phyloP scores from a whole-genome alignment of 2,329 filamentous ascomycete species.

The Cercospora brassicicola region DNA sequence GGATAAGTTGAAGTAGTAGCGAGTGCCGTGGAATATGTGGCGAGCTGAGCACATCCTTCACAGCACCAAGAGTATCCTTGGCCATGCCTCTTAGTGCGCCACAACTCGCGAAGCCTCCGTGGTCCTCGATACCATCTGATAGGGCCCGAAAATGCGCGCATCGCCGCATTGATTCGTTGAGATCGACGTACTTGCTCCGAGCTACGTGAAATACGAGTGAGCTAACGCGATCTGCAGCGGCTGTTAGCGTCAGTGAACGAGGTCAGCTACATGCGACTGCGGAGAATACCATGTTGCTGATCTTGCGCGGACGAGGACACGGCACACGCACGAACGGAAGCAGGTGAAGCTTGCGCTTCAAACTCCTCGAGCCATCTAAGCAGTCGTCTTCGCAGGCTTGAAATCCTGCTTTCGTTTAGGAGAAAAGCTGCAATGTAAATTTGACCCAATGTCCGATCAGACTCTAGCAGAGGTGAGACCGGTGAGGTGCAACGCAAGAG shows the following conservation, averaged over 20 bases:
- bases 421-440: neutral
- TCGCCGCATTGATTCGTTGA: neutral
- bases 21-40: conserved; percentile 2
- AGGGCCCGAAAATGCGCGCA: conserved; percentile 2
- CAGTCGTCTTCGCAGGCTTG: neutral
- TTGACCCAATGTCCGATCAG: neutral
- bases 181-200: neutral
- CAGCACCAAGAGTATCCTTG: neutral
- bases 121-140: neutral
- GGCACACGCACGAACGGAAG: neutral
- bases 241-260: neutral
- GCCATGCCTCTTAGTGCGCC: neutral
- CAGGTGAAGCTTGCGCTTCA: neutral
- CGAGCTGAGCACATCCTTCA: neutral
- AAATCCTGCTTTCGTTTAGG: neutral
- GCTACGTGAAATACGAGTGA: neutral
- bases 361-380: neutral
- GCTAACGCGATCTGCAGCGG: neutral
- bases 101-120: neutral
- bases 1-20: neutral
- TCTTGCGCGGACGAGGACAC: neutral
- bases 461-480: neutral
- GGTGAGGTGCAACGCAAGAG: neutral
- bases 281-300: neutral
- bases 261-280: neutral